Conservation (phyloP, 83 land plant genomes). For the Picea abies region DNA sequence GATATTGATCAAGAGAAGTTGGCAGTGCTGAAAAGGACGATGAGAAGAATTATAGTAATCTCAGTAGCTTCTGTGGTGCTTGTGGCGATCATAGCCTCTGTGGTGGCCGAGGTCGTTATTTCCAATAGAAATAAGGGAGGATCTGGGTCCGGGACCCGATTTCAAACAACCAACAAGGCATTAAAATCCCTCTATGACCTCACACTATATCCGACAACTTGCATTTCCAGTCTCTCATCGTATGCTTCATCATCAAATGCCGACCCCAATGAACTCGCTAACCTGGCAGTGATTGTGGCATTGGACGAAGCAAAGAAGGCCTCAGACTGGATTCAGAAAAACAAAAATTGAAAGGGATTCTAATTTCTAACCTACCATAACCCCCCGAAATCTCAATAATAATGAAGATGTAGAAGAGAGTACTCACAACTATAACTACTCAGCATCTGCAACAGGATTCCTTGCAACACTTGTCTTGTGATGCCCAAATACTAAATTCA, state of each 20-base stretch:
- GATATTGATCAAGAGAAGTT: constrained; percentile 11
- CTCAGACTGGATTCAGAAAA: too few relatives aligned
- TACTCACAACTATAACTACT: too few relatives aligned
- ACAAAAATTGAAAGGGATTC: too few relatives aligned
- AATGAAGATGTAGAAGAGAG: too few relatives aligned
- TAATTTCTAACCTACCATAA: too few relatives aligned
- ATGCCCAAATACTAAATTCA: too few relatives aligned
- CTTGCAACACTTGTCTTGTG: too few relatives aligned
- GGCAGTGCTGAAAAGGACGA: constrained; percentile 18
- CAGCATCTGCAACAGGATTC: too few relatives aligned
- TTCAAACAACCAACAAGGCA: neutral
- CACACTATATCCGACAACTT: neutral
- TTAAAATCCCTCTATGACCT: neutral
- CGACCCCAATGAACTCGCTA: neutral
- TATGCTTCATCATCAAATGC: neutral
- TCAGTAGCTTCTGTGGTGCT: too few relatives aligned
- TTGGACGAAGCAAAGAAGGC: neutral
- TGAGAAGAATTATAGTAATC: constrained; percentile 21
- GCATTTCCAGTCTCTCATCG: constrained; percentile 8
- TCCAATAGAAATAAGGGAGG: neutral
- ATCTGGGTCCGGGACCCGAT: too few relatives aligned
- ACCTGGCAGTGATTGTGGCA: neutral
- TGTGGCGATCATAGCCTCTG: too few relatives aligned
- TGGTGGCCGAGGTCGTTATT: constrained; percentile 19
- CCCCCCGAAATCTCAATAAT: too few relatives aligned